Conservation (phyloP, 179 eudicot genomes). For the Vitellaria paradoxa region DNA sequence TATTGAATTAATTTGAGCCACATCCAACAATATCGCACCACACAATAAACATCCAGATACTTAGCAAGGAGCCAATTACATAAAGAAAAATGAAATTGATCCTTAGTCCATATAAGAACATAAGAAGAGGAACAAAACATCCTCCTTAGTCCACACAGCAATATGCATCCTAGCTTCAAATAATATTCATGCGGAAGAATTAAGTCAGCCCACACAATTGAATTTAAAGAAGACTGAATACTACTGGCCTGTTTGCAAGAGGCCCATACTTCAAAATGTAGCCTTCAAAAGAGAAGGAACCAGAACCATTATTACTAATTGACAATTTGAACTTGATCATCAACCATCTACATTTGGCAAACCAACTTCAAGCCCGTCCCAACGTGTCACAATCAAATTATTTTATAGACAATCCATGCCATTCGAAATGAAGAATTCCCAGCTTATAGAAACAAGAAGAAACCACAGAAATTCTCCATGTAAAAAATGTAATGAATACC, state of each 20-base stretch:
- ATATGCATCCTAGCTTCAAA: neutral
- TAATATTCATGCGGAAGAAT: neutral
- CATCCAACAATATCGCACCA: conserved; percentile 8
- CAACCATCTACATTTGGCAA: neutral
- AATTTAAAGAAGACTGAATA: neutral
- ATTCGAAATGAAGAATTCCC: conserved; percentile 15
- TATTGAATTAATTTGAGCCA: neutral
- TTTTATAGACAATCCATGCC: conserved; percentile 3
- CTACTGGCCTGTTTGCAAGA: neutral
- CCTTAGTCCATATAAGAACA: too few species aligned
- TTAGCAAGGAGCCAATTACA: neutral
- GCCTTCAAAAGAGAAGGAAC: neutral
- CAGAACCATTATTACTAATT: conserved; percentile 10
- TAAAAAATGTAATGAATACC: conserved; percentile 21
- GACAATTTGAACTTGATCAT: neutral
- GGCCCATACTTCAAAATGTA: neutral
- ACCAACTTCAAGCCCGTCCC: conserved; percentile 22
- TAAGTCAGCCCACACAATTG: neutral
- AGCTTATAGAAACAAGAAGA: conserved; percentile 9
- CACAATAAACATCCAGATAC: neutral
- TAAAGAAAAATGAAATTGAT: neutral
- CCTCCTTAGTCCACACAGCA: conserved; percentile 1
- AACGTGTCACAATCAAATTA: conserved; percentile 11
- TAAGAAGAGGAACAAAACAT: neutral
- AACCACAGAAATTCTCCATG: conserved; percentile 22